Evolutionary conservation across 2,329 filamentous ascomycete species (phyloP), one percentile per base, ranked within the genome.

Genomic region (Aspergillus fischeri): DNA sequence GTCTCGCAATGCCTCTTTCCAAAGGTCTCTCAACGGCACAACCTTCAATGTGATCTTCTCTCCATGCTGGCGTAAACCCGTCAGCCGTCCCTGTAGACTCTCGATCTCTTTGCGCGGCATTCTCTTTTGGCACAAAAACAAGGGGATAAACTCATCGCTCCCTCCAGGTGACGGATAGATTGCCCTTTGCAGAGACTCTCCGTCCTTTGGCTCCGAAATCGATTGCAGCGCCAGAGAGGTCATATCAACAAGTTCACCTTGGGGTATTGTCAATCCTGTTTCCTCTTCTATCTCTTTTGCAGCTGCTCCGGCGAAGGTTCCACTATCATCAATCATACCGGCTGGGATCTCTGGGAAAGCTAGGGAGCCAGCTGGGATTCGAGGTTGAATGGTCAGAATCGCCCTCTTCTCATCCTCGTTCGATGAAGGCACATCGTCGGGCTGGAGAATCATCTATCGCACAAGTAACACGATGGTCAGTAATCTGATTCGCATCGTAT

Each of bases 41-140:
- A 86, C 65, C 65, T 82, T 84, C 57, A 86, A 64, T 6, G 80
- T 84, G 55, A 86, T 86, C 63, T 81, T 84, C 69, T 86, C 83
- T 2, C 81, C 81, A 52, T 84, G 75, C 3, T 81, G 75, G 38
- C 80, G 73, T 59, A 84, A 56, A 0, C 83, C 83, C 0, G 82
- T 85, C 61, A 83, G 67, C 54, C 78, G 81, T 4, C 81, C 82
- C 60, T 80, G 75, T 60, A 83, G 71, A 41, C 74, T 74, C 38
- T 81, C 72, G 61, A 86, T 77, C 32, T 82, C 73, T 4, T 68
- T 64, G 35, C 77, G 69, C 1, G 77, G 69, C 57, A 86, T 73
- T 3, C 78, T 68, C 64, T 84, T 84, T 65, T 83, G 78, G 59
- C 78, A 82, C 32, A 85, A 63, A 58, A 85, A 83, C 5, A 85